phyloP scores from a whole-genome alignment of 352 stramenopile genomes.

The Globisporangium spiculum region DNA sequence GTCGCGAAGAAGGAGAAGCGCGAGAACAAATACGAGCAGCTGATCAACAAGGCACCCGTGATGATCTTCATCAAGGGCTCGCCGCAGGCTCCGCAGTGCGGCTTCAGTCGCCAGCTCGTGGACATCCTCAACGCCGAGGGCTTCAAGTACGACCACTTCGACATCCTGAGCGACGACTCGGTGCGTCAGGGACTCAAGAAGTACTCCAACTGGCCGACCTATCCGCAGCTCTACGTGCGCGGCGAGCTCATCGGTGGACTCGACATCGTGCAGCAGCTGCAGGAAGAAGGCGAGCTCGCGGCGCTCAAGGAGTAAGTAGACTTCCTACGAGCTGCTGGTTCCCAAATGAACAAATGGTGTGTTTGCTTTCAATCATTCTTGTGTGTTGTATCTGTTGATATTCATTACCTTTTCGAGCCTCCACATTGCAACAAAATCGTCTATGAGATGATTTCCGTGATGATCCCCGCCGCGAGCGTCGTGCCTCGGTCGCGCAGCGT shows the following conservation, averaged over 20 bases:
- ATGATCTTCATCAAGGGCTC: constrained; percentile 99
- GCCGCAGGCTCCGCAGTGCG: constrained; percentile 91
- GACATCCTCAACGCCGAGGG: constrained; percentile 89
- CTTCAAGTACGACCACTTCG: constrained; percentile 95
- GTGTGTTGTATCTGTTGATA: constrained; percentile 6
- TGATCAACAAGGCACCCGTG: constrained; percentile 89
- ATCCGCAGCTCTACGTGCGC: constrained; percentile 97
- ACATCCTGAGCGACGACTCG: constrained; percentile 97
- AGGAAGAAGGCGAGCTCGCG: constrained; percentile 83
- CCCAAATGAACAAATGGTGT: neutral
- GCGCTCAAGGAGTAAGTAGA: constrained; percentile 68
- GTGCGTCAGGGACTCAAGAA: constrained; percentile 97
- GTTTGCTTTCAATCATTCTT: neutral
- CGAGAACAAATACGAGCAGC: constrained; percentile 84
- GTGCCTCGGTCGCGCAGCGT: constrained; percentile 79
- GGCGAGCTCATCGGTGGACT: constrained; percentile 97
- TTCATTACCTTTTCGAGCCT: neutral
- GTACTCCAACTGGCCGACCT: constrained; percentile 98
- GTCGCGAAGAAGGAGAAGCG: constrained; percentile 86
- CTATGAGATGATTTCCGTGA: constrained; percentile 79
- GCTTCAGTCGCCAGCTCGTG: constrained; percentile 95
- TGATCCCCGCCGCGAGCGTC: constrained; percentile 82
- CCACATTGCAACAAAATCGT: neutral
- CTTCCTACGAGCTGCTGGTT: too few relatives aligned
- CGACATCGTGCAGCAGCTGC: constrained; percentile 97